These are phyloP conservation scores for Paracoccidioides brasiliensis DNA, from an alignment of 2,329 filamentous ascomycete genomes.

Conservation along the genomic window DNA sequence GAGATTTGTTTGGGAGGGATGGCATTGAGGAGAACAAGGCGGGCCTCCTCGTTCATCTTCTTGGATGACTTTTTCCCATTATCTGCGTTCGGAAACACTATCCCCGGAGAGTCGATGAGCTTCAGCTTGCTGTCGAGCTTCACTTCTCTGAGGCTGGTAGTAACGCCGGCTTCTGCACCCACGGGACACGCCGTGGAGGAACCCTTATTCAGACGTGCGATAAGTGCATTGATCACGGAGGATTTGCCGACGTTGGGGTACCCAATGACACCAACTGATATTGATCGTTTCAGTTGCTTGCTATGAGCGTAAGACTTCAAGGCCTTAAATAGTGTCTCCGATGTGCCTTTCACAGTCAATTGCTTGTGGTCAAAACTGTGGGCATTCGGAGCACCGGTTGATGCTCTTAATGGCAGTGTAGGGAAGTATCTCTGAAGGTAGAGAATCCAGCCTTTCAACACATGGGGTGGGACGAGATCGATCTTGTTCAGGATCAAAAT, in stretches of 20 bases:
- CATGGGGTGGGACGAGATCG: constrained; percentile 69
- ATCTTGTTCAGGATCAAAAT: constrained; percentile 95
- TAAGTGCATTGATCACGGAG: constrained; percentile 87
- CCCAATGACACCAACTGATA: constrained; percentile 85
- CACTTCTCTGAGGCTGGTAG: constrained; percentile 73
- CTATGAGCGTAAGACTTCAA: constrained; percentile 78
- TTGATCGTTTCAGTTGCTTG: constrained; percentile 73
- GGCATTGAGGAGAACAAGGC: constrained; percentile 78
- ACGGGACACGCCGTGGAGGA: constrained; percentile 62
- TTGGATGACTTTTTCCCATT: constrained; percentile 41
- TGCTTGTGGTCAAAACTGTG: constrained; percentile 88
- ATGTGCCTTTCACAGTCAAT: constrained; percentile 74
- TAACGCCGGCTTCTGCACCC: constrained; percentile 84
- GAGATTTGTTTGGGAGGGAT: constrained; percentile 88
- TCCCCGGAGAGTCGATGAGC: constrained; percentile 84
- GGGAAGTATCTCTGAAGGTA: constrained; percentile 84
- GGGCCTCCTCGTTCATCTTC: constrained; percentile 61
- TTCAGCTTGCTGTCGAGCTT: constrained; percentile 93
- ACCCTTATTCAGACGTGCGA: constrained; percentile 56
- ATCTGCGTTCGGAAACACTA: constrained; percentile 65
- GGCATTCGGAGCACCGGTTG: constrained; percentile 68
- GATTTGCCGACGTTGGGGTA: constrained; percentile 96
- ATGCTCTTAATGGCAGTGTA: constrained; percentile 76
- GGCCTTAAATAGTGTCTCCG: constrained; percentile 71
- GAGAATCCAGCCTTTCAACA: constrained; percentile 71